phyloP scores from a whole-genome alignment of 202 grass and related monocot species.

The Carex sylvatica region DNA sequence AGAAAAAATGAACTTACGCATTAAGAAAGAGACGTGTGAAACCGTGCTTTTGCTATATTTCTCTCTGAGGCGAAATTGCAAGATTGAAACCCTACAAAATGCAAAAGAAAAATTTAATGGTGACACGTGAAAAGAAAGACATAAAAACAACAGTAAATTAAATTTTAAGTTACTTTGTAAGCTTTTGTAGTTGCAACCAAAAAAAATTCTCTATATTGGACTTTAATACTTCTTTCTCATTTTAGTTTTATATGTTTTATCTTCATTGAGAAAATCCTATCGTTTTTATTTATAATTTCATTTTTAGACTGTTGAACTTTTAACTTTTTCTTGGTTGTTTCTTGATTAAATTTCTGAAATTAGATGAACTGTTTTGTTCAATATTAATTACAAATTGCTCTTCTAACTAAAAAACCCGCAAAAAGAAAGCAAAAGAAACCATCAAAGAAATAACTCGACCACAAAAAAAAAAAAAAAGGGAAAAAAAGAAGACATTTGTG shows the following conservation, averaged over 20 bases:
- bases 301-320: neutral
- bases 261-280: neutral
- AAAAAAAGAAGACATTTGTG: neutral
- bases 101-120: constrained; percentile 4
- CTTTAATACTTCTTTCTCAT: neutral
- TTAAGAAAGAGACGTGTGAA: neutral
- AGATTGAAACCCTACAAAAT: neutral
- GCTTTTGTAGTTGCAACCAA: neutral
- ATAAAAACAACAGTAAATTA: neutral
- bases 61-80: neutral
- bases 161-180: neutral
- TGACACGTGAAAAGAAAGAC: neutral
- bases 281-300: neutral
- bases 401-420: neutral
- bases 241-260: neutral
- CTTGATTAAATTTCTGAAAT: neutral
- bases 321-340: neutral
- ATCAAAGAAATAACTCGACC: neutral
- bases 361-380: neutral
- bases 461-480: neutral
- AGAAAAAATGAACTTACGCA: constrained; percentile 51
- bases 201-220: neutral
- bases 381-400: neutral
- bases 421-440: neutral
- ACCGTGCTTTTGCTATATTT: neutral